phyloP scores from a whole-genome alignment of 169 alveolate species.

The Toxoplasma gondii region DNA sequence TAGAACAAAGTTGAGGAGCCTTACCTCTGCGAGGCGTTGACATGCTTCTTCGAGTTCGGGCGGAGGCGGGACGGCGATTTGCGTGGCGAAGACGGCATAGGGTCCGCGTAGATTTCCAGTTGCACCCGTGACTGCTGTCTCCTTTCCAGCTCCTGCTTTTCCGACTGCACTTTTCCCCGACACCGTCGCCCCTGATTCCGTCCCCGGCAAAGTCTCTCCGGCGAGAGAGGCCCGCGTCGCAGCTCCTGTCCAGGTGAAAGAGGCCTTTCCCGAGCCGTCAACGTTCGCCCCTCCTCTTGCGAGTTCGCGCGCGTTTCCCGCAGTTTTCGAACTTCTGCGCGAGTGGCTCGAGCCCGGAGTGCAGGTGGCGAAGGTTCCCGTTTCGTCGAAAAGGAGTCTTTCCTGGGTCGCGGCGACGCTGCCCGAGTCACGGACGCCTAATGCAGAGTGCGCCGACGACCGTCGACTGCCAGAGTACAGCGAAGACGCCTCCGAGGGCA shows the following conservation, averaged over 20 bases:
- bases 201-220: neutral
- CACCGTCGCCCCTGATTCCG: neutral
- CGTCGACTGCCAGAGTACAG: constrained; percentile 14
- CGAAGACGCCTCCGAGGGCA: constrained; percentile 34
- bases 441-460: constrained; percentile 22
- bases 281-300: neutral
- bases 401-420: neutral
- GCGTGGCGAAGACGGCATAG: constrained; percentile 28
- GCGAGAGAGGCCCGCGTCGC: neutral
- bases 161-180: neutral
- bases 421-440: neutral
- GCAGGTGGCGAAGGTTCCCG: neutral
- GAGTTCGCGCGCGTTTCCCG: neutral
- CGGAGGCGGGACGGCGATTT: constrained; percentile 14
- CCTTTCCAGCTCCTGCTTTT: neutral
- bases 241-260: neutral
- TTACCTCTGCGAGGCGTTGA: constrained; percentile 11
- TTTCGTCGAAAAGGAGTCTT: neutral
- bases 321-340: neutral
- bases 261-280: neutral
- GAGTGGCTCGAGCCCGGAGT: neutral
- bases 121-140: neutral
- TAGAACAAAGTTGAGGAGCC: neutral
- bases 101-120: constrained; percentile 16
- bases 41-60: constrained; percentile 41